Conservation (phyloP, 83 land plant species). For the Larix sibirica region DNA sequence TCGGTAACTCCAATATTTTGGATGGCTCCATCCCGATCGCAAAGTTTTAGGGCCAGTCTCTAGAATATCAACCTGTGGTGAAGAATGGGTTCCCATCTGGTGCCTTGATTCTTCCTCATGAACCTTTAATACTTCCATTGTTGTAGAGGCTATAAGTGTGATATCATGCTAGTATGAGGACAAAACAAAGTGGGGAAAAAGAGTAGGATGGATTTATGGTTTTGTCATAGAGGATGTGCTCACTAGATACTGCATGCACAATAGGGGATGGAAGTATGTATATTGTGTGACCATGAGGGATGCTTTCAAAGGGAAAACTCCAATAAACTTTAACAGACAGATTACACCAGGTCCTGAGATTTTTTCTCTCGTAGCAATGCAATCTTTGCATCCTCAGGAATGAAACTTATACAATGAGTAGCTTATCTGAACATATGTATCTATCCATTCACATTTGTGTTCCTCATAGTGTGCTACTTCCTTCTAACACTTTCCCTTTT, state of each 20-base stretch:
- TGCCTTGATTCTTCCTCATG: constrained; percentile 38
- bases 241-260: no score
- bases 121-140: constrained; percentile 61
- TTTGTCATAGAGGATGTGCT: constrained; percentile 75
- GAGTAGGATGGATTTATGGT: constrained; percentile 80
- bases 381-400: no score
- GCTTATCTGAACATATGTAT: constrained; percentile 65
- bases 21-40: constrained; percentile 47
- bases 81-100: no score
- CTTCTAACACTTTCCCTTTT: constrained; percentile 72
- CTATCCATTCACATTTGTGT: no score
- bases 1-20: no score
- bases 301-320: no score
- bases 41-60: constrained; percentile 70
- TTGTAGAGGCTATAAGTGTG: no score
- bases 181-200: constrained; percentile 77
- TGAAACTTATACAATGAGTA: constrained; percentile 63
- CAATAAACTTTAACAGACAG: no score
- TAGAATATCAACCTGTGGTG: constrained; percentile 67
- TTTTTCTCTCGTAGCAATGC: no score
- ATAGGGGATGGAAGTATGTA: no score
- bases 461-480: constrained; percentile 65
- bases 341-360: no score
- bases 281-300: no score
- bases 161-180: constrained; percentile 72